Base-by-base conservation (phyloP, 1,139 yeast genomes). In the Lodderomyces parapsilosis region DNA sequence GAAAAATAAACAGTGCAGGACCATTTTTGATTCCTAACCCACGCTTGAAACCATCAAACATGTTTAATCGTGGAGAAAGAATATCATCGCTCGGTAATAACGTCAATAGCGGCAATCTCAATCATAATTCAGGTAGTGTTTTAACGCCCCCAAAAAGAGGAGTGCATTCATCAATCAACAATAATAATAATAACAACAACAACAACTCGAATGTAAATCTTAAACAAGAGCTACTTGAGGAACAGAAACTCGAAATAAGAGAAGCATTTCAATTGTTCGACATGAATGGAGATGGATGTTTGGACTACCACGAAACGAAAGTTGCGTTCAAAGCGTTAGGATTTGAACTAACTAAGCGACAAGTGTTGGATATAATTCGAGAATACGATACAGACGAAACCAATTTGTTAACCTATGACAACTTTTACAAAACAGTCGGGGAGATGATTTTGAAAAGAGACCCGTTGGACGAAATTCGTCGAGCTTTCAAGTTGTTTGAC, bases 241-340 rank as follows among this genome's bases (percentile, higher is more conserved):
- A 91, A 56, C 97, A 93, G 61, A 84, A 85, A 53, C 94, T 86
- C 56, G 98, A 93, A 59, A 90, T 93, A 52, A 74, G 91, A 49
- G 98, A 93, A 60, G 99, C 98, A 52, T 94, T 94, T 60, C 80
- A 86, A 41, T 72, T 93, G 36, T 94, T 94, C 62, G 99, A 93
- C 58, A 85, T 89, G 83, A 89, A 93, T 60, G 83, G 82, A 45
- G 99, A 93, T 61, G 96, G 96, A 11, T 78, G 76, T 49, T 72
- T 94, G 48, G 98, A 93, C 58, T 93, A 86, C 59, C 99, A 93
- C 57, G 99, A 93, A 58, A 71, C 88, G 51, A 89, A 88, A 61
- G 88, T 91, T 14, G 98, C 99, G 0, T 82, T 93, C 70, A 68
- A 96, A 49, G 99, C 99, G 0, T 71, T 94, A 38, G 99, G 99